Conservation (phyloP, 371 early-diverging fungal species). For the Massospora cicadina region DNA sequence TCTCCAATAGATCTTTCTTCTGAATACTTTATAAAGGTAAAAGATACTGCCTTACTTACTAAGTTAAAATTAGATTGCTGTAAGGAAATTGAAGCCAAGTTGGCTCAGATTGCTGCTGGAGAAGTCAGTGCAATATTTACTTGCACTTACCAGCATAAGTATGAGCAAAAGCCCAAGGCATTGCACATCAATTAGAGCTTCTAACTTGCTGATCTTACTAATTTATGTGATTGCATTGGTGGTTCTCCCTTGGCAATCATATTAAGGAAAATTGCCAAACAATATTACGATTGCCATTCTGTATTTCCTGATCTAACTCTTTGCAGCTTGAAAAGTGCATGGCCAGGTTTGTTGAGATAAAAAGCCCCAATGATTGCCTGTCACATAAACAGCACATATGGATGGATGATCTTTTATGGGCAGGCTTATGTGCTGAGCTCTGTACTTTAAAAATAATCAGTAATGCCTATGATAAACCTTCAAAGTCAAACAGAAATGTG, state of each 20-base stretch:
- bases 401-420: background rate
- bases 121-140: background rate
- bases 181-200: slow-evolving; percentile 10
- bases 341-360: slow-evolving; percentile 53
- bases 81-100: slow-evolving; percentile 29
- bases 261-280: slow-evolving; percentile 36
- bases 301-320: slow-evolving; percentile 51
- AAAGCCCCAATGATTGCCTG: slow-evolving; percentile 52
- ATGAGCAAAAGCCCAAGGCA: background rate
- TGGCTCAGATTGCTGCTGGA: slow-evolving; percentile 23
- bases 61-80: slow-evolving; percentile 20
- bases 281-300: slow-evolving; percentile 36
- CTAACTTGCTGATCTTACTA: slow-evolving; percentile 1
- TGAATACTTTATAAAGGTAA: slow-evolving; percentile 44
- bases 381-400: slow-evolving; percentile 36
- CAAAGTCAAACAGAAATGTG: too few species aligned
- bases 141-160: slow-evolving; percentile 11
- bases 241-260: slow-evolving; percentile 28
- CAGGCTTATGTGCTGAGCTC: slow-evolving; percentile 1
- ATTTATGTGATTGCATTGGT: slow-evolving; percentile 32
- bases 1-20: slow-evolving; percentile 46
- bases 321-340: slow-evolving; percentile 31
- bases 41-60: background rate
- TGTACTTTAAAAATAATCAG: background rate
- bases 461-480: background rate